Evolutionary conservation across 805 yeast species (phyloP).

Genomic region (Metschnikowia anglica): DNA sequence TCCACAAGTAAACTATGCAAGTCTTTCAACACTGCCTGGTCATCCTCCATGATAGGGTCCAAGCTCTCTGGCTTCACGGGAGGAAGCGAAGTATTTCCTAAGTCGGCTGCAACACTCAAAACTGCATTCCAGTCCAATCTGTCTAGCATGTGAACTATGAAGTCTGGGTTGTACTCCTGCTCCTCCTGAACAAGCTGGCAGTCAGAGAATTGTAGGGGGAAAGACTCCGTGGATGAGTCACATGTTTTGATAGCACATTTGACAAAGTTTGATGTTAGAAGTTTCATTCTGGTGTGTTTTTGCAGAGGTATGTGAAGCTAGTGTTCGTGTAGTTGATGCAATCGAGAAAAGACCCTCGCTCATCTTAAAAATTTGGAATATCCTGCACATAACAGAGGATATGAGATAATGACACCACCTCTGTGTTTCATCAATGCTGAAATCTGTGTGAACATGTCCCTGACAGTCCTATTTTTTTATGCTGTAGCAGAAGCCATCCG

Average conservation of each 20-base stretch:
- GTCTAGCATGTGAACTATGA: constrained; percentile 70
- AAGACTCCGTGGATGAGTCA: constrained; percentile 68
- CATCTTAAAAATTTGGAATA: constrained; percentile 5
- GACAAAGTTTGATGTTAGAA: constrained; percentile 93
- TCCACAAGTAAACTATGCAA: constrained; percentile 78
- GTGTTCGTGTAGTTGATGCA: background rate
- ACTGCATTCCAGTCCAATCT: constrained; percentile 90
- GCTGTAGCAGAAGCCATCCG: background rate
- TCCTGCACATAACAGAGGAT: constrained; percentile 5
- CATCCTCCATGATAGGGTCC: constrained; percentile 53
- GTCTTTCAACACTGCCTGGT: constrained; percentile 60
- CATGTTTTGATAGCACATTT: constrained; percentile 88
- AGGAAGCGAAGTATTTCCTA: constrained; percentile 34
- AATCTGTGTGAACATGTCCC: too few species aligned
- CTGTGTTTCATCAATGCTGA: too few species aligned
- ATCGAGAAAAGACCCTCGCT: constrained; percentile 2
- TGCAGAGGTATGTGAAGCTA: background rate
- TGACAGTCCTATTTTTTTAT: background rate
- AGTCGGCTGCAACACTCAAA: constrained; percentile 70
- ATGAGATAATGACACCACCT: too few species aligned
- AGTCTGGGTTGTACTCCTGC: constrained; percentile 79
- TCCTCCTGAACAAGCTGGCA: constrained; percentile 75
- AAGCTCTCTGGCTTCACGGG: constrained; percentile 56
- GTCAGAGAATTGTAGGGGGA: constrained; percentile 70
- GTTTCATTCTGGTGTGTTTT: constrained; percentile 58